Evolutionary conservation across 2,329 filamentous ascomycete species (phyloP), one percentile per base, ranked within the genome.

Genomic region (Xylariales sp.): DNA sequence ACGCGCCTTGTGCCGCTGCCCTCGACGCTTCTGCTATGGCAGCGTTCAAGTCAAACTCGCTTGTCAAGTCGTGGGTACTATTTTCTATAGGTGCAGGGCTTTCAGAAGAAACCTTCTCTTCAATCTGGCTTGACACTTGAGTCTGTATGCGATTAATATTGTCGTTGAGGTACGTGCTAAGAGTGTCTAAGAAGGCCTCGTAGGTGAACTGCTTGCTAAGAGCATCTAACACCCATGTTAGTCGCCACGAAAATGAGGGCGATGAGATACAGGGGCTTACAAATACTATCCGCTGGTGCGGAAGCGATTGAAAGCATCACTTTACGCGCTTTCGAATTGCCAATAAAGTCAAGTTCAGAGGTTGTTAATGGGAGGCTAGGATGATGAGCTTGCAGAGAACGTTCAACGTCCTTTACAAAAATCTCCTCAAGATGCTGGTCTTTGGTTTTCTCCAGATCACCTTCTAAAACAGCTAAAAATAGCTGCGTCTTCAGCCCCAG

Each of bases 401-500:
- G 59, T 60, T 77, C 75, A 30, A 78, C 72, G n/a, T 72, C 71
- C 5, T 69, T 71, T 8, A 74, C 68, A 39, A 79, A 78, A 2
- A 78, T 58, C 39, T 76, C 74, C 28, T 79, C 75, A 6, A 79
- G 67, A 23, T 75, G 52, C 23, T 74, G 68, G 5, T 74, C 74
- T 36, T 70, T 75, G 5, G 72, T 64, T 34, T 73, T 74, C 4
- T 72, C 72, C 16, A 73, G 67, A 12, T 75, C 74, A 45, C 69
- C 69, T 60, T 79, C 77, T n/a, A 78, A 63, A 36, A 75, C 67
- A 5, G 75, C 73, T n/a, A 79, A 45, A 50, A 76, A 79, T 8
- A 78, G 73, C 68, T 79, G 77, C 16, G 77, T 79, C 59, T 79
- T 79, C 45, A 78, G 60, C 7, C 74, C 75, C 16, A 78, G 64